Percentiles rank a stretch among this genome's conserved stretches.
These are phyloP conservation scores for Teratosphaeria gauchensis DNA, from an alignment of 2,329 filamentous ascomycete species.

Conservation along the genomic window DNA sequence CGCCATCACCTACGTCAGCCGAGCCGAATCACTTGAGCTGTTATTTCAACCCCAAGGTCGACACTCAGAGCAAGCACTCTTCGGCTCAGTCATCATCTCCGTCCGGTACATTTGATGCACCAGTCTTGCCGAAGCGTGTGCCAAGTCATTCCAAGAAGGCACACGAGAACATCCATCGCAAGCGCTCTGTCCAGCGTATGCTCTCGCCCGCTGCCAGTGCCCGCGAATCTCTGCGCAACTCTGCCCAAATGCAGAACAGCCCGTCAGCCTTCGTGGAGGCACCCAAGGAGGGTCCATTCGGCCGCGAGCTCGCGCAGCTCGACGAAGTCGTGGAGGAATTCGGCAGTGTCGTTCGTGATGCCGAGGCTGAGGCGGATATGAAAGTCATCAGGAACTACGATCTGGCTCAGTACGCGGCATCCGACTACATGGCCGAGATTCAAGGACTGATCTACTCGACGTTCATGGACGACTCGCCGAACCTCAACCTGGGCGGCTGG, in stretches of 20 bases:
- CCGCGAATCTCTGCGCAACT: conserved; percentile 44
- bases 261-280: conserved; percentile 27
- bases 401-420: conserved; percentile 62
- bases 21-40: conserved; percentile 47
- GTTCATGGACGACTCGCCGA: conserved; percentile 16
- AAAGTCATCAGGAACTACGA: conserved; percentile 52
- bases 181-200: conserved; percentile 48
- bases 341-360: conserved; percentile 47
- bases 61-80: conserved; percentile 14
- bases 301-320: conserved; percentile 80
- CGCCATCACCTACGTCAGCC: conserved; percentile 33
- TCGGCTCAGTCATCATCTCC: conserved; percentile 51
- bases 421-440: conserved; percentile 79
- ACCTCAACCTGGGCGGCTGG: conserved; percentile 14
- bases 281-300: conserved; percentile 60
- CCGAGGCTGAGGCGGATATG: conserved; percentile 64
- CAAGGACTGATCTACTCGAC: conserved; percentile 52
- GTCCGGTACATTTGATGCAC: conserved; percentile 42
- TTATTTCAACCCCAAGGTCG: conserved; percentile 46
- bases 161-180: conserved; percentile 63
- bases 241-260: conserved; percentile 29
- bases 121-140: conserved; percentile 65
- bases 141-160: conserved; percentile 84
- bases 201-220: conserved; percentile 22
- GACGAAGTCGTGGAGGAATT: conserved; percentile 90